Conservation (phyloP, 176 grass and related monocot genomes). For the sorghum (Sorghum bicolor) region DNA sequence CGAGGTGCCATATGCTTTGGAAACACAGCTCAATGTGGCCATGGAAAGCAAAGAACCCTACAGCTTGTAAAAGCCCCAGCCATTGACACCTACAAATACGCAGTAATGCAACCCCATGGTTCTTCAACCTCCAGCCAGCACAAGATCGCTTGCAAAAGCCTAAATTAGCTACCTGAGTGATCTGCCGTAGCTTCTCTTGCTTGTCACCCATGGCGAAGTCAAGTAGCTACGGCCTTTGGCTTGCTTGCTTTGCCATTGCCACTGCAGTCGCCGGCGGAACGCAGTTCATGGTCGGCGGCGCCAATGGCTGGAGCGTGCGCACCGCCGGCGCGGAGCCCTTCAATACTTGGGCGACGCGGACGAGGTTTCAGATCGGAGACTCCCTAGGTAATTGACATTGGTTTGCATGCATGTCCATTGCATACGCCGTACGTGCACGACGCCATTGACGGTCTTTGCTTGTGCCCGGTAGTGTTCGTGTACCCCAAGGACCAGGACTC, state of each 20-base stretch:
- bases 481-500: constrained; percentile 58
- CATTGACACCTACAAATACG: constrained; percentile 51
- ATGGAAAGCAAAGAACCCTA: constrained; percentile 48
- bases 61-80: constrained; percentile 45
- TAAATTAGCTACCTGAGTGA: neutral
- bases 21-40: constrained; percentile 24
- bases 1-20: constrained; percentile 23
- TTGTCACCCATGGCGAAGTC: constrained; percentile 39
- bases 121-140: neutral
- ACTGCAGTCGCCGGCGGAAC: constrained; percentile 37
- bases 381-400: constrained; percentile 27
- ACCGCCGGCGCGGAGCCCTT: constrained; percentile 35
- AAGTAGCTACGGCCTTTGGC: neutral
- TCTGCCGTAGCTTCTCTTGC: neutral
- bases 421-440: too few species aligned
- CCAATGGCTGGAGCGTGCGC: constrained; percentile 58
- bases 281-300: constrained; percentile 69
- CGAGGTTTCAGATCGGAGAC: constrained; percentile 60
- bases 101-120: neutral
- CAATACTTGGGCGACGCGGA: constrained; percentile 63
- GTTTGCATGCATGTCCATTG: neutral
- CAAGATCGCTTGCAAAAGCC: neutral
- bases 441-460: neutral
- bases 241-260: constrained; percentile 35
- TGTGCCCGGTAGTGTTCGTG: constrained; percentile 44